Evolutionary conservation across 2,329 filamentous ascomycete genomes (phyloP).

Genomic region (Pezicula radicicola): DNA sequence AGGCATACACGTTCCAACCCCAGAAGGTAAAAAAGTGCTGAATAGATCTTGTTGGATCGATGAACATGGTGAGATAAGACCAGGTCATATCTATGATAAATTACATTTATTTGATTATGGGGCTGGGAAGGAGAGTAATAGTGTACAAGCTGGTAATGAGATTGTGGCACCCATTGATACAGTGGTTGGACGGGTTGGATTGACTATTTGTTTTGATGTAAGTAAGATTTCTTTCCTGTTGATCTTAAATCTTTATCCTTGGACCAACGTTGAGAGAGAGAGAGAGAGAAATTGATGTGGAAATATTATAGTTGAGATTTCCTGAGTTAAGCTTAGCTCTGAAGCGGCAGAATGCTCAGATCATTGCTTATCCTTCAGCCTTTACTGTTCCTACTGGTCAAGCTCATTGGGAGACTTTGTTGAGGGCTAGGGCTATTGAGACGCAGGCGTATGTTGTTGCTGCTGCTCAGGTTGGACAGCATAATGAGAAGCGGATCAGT

Average conservation of each 20-base stretch:
- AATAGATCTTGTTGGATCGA: conserved; percentile 69
- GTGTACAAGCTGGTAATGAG: conserved; percentile 63
- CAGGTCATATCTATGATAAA: conserved; percentile 70
- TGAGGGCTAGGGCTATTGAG: conserved; percentile 82
- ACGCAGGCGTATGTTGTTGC: conserved; percentile 85
- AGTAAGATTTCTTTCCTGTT: conserved; percentile 10
- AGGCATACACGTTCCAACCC: conserved; percentile 74
- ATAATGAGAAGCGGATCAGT: conserved; percentile 62
- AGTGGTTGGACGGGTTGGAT: conserved; percentile 70
- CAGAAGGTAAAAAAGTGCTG: conserved; percentile 44
- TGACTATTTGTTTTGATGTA: conserved; percentile 84
- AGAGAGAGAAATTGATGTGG: neutral
- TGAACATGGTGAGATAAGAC: conserved; percentile 52
- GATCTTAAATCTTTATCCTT: no score
- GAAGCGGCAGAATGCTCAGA: conserved; percentile 63
- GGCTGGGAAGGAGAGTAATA: conserved; percentile 61
- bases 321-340: conserved; percentile 71
- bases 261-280: no score
- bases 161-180: conserved; percentile 72
- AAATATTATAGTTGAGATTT: conserved; percentile 59
- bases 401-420: conserved; percentile 80
- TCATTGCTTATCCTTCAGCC: conserved; percentile 84
- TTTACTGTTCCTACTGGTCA: conserved; percentile 84
- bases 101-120: conserved; percentile 81
- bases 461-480: conserved; percentile 75